Percentiles rank a stretch among this genome's conserved stretches.
Evolutionary conservation across 164 flowering plant species (phyloP).

Genomic region (Vitis amurensis): DNA sequence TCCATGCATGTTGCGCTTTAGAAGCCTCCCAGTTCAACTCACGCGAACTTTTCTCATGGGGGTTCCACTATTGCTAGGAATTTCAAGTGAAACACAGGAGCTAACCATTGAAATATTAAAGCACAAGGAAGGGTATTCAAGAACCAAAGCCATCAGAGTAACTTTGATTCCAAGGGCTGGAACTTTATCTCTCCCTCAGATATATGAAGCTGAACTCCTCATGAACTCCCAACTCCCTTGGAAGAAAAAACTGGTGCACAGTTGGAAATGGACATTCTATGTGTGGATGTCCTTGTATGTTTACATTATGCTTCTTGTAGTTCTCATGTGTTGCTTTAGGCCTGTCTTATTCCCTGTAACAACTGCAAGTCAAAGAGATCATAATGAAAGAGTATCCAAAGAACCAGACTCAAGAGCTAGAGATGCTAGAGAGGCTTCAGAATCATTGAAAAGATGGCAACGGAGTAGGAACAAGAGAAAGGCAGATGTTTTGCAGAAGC

Average conservation of each 20-base stretch:
- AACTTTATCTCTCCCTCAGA: slow-evolving; percentile 52
- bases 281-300: slow-evolving; percentile 64
- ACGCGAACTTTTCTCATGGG: slow-evolving; percentile 47
- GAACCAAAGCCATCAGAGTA: slow-evolving; percentile 47
- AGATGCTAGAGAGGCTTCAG: slow-evolving; percentile 32
- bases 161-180: slow-evolving; percentile 64
- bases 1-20: slow-evolving; percentile 64
- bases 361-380: neutral
- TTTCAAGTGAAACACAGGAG: slow-evolving; percentile 60
- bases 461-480: slow-evolving; percentile 44
- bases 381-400: slow-evolving; percentile 5
- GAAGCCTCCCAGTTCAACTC: slow-evolving; percentile 65
- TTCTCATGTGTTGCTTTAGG: slow-evolving; percentile 40
- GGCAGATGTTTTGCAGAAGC: slow-evolving; percentile 18
- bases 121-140: slow-evolving; percentile 54
- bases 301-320: slow-evolving; percentile 41
- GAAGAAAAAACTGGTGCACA: slow-evolving; percentile 46
- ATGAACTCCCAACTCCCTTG: slow-evolving; percentile 69
- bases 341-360: slow-evolving; percentile 41
- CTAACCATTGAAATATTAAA: slow-evolving; percentile 32
- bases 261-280: slow-evolving; percentile 80
- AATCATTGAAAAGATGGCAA: slow-evolving; percentile 46
- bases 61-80: slow-evolving; percentile 65
- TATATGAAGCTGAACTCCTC: slow-evolving; percentile 62
- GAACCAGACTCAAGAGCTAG: neutral